Percentiles rank a stretch among this genome's conserved stretches.
Evolutionary conservation across 176 grass and related monocot species (phyloP).

Genomic region (Bolboschoenus planiculmis): DNA sequence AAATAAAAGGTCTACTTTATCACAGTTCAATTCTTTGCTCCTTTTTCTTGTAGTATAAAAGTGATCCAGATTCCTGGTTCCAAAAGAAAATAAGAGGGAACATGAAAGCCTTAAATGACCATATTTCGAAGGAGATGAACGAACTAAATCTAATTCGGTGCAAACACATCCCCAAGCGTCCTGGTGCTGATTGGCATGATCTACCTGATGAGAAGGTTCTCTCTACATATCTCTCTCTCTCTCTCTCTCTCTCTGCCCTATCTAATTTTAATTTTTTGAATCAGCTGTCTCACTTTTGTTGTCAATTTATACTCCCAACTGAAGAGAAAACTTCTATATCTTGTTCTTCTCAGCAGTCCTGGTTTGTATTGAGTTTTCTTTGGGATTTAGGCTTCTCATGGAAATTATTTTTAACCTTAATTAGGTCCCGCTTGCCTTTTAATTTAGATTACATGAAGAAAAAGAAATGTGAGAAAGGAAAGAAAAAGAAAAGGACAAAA

Average conservation of each 20-base stretch:
- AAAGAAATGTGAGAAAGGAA: neutral
- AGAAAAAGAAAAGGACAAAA: neutral
- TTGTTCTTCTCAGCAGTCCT: neutral
- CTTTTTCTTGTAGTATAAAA: constrained; percentile 57
- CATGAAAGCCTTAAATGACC: constrained; percentile 58
- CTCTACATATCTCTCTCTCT: neutral
- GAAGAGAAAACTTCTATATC: neutral
- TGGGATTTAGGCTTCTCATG: neutral
- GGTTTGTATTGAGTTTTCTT: neutral
- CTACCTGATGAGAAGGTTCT: constrained; percentile 91
- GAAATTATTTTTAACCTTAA: neutral
- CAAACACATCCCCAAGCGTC: constrained; percentile 76
- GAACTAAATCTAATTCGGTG: constrained; percentile 95
- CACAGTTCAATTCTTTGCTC: neutral
- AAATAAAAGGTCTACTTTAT: neutral
- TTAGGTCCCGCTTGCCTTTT: neutral
- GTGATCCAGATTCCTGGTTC: constrained; percentile 75
- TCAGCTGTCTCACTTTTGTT: neutral
- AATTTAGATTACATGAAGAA: neutral
- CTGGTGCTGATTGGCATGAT: constrained; percentile 92
- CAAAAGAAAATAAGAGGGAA: constrained; percentile 90
- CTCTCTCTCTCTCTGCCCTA: neutral
- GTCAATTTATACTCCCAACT: neutral
- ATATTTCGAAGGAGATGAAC: constrained; percentile 99
- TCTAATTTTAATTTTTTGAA: neutral